phyloP scores from a whole-genome alignment of 2,329 filamentous ascomycete species.

The Cladosporium sp. region DNA sequence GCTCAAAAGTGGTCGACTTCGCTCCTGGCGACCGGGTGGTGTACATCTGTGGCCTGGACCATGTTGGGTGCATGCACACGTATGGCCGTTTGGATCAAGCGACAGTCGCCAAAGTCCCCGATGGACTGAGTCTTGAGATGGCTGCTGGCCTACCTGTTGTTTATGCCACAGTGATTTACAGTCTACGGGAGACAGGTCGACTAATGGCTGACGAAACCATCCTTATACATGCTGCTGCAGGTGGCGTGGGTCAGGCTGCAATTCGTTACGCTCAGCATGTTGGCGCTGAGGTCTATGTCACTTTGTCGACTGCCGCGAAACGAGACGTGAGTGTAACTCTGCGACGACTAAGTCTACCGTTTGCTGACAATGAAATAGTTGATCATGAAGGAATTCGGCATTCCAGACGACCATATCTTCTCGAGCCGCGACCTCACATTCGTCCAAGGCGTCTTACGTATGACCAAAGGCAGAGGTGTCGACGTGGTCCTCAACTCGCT shows the following conservation, averaged over 20 bases:
- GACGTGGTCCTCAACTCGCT: constrained; percentile 16
- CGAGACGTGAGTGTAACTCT: neutral
- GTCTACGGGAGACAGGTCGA: constrained; percentile 25
- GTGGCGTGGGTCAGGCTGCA: constrained; percentile 30
- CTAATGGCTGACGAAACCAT: constrained; percentile 32
- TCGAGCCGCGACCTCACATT: constrained; percentile 26
- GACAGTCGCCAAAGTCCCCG: constrained; percentile 25
- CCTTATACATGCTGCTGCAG: constrained; percentile 32
- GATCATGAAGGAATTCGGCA: neutral
- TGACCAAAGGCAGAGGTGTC: constrained; percentile 13
- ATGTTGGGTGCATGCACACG: constrained; percentile 14
- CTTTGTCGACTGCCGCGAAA: neutral
- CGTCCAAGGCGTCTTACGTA: constrained; percentile 4
- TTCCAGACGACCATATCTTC: neutral
- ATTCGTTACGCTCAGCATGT: neutral
- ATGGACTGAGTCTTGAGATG: constrained; percentile 17
- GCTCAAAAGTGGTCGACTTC: neutral
- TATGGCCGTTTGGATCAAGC: neutral
- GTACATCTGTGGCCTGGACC: neutral
- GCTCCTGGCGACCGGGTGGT: neutral
- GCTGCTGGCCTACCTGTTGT: constrained; percentile 12
- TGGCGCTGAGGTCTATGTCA: neutral
- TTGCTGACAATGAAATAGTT: neutral
- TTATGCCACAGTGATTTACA: constrained; percentile 23
- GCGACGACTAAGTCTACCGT: neutral